Evolutionary conservation across 148 eudicot genomes (phyloP).

Genomic region (Fagopyrum tataricum): DNA sequence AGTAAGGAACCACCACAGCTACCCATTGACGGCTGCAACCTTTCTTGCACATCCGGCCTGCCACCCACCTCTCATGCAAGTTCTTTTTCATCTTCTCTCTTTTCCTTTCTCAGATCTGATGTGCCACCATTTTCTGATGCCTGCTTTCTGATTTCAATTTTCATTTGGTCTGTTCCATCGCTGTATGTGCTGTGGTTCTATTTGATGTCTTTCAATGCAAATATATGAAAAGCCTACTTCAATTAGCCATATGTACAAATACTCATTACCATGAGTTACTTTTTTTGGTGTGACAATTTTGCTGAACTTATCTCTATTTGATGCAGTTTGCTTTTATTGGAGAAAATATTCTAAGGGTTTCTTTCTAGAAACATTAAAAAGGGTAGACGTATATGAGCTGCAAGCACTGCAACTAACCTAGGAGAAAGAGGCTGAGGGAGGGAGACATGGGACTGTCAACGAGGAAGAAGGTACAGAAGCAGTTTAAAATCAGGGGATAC

Average conservation of each 20-base stretch:
- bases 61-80: no score
- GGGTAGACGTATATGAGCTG: neutral
- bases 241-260: neutral
- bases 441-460: slow-evolving; percentile 11
- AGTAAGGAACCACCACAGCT: no score
- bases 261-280: neutral
- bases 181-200: no score
- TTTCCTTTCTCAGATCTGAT: no score
- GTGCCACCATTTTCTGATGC: no score
- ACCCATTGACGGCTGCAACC: no score
- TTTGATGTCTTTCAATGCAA: no score
- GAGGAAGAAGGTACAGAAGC: slow-evolving; percentile 32
- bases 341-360: neutral
- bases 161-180: no score
- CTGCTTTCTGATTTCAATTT: no score
- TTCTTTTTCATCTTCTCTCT: no score
- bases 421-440: neutral
- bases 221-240: neutral
- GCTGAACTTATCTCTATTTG: neutral
- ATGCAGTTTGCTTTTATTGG: neutral
- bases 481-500: slow-evolving; percentile 59
- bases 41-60: no score
- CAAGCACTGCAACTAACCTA: neutral
- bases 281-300: neutral
- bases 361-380: neutral